A percentile compares a stretch with the other conserved stretches of the same genome.
Evolutionary conservation across 1,284 basidiomycete species (phyloP).

Genomic region (Trichosporon coremiiforme): DNA sequence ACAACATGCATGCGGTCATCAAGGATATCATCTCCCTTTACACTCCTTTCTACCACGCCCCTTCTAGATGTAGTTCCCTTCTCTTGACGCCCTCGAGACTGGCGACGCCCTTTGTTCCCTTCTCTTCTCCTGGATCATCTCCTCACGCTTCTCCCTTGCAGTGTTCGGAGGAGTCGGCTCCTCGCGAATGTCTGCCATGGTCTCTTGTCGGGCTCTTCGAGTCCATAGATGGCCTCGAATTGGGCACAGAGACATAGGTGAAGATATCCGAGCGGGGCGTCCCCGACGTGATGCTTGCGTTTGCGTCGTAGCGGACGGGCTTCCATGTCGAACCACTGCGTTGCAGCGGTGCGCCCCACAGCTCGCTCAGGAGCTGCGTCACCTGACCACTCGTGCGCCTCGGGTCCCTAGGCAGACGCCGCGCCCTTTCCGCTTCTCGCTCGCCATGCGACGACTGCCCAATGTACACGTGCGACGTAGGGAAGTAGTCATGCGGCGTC

Average conservation of each 20-base stretch:
- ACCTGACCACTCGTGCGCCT: neutral
- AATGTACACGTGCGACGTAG: neutral
- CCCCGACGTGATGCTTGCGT: neutral
- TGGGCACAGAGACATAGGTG: neutral
- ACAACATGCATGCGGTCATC: constrained; percentile 2
- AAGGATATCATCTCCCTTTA: neutral
- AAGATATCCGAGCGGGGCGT: neutral
- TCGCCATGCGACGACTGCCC: neutral
- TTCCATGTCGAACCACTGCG: constrained; percentile 6
- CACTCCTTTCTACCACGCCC: no score
- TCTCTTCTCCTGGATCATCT: neutral
- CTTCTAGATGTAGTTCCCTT: neutral
- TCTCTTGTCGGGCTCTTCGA: neutral
- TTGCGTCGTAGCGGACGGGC: neutral
- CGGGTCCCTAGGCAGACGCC: neutral
- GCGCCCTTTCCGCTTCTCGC: neutral
- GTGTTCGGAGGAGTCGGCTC: neutral
- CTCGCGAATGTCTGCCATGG: neutral
- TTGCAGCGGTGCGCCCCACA: constrained; percentile 11
- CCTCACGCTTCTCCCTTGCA: neutral
- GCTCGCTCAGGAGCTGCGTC: constrained; percentile 9
- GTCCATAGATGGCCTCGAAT: neutral
- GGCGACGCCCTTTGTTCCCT: neutral
- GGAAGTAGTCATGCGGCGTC: neutral
- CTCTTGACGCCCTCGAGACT: neutral